phyloP scores from a whole-genome alignment of 805 yeast species.

The Kazachstania psychrophila region DNA sequence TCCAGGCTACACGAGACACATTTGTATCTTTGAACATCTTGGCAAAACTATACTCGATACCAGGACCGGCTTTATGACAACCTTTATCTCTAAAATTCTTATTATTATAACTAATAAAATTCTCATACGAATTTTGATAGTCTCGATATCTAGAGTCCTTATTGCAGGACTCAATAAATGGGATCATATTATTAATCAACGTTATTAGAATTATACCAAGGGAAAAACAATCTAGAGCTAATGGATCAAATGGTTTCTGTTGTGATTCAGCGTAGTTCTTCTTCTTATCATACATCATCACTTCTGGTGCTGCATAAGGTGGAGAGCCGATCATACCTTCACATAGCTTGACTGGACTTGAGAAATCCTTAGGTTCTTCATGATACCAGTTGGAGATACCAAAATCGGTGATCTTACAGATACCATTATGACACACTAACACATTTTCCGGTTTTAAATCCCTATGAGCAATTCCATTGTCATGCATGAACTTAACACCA shows the following conservation, averaged over 20 bases:
- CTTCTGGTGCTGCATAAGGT: constrained; percentile 76
- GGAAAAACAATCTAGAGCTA: constrained; percentile 64
- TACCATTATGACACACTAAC: constrained; percentile 48
- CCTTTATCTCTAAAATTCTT: constrained; percentile 40
- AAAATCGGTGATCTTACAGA: constrained; percentile 64
- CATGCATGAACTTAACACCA: constrained; percentile 56
- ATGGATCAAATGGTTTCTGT: constrained; percentile 46
- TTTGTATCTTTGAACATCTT: constrained; percentile 48
- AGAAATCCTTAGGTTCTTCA: constrained; percentile 41
- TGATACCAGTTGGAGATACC: constrained; percentile 66
- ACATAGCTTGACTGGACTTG: constrained; percentile 31
- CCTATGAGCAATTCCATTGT: constrained; percentile 57
- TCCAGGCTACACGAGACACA: constrained; percentile 65
- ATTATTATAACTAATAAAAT: constrained; percentile 31
- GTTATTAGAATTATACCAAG: constrained; percentile 61
- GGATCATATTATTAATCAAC: constrained; percentile 47
- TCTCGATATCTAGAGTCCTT: constrained; percentile 48
- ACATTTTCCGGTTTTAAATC: constrained; percentile 73
- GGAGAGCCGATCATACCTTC: constrained; percentile 65
- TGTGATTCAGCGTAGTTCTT: constrained; percentile 27
- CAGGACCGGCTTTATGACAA: constrained; percentile 50
- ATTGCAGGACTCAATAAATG: constrained; percentile 44
- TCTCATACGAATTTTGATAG: constrained; percentile 41
- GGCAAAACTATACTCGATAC: constrained; percentile 63
- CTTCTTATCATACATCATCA: constrained; percentile 36